A percentile compares a stretch with the other conserved stretches of the same genome.
Evolutionary conservation across 2,329 filamentous ascomycete genomes (phyloP).

Genomic region (Fusarium tupiense): DNA sequence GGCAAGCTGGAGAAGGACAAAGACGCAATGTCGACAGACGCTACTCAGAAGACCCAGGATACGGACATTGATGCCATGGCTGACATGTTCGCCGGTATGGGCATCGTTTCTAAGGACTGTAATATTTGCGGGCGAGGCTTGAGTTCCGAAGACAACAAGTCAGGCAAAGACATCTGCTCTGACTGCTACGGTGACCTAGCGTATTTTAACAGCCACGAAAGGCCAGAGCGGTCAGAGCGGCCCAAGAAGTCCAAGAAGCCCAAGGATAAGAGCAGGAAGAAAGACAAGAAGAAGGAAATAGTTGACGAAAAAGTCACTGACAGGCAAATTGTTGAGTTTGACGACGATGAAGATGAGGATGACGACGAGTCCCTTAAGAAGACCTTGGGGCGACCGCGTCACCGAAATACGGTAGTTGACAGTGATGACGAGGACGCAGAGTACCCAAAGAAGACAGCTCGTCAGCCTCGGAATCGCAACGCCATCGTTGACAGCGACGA

Average conservation of each 20-base stretch:
- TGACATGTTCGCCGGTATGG: conserved; percentile 86
- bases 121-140: conserved; percentile 83
- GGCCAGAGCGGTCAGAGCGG: conserved; percentile 54
- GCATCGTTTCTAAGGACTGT: conserved; percentile 79
- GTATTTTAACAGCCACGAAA: conserved; percentile 64
- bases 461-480: conserved; percentile 61
- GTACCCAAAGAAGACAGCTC: conserved; percentile 34
- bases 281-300: conserved; percentile 22
- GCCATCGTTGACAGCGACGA: conserved; percentile 74
- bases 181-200: conserved; percentile 81
- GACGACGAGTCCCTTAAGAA: conserved; percentile 33
- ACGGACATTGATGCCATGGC: conserved; percentile 84
- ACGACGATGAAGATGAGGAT: conserved; percentile 39
- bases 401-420: conserved; percentile 25
- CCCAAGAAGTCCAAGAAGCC: conserved; percentile 33
- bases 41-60: conserved; percentile 62
- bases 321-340: conserved; percentile 22
- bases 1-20: conserved; percentile 87
- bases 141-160: conserved; percentile 56
- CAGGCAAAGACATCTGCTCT: conserved; percentile 66
- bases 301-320: conserved; percentile 30
- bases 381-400: conserved; percentile 19
- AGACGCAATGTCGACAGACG: conserved; percentile 78
- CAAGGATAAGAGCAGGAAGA: conserved; percentile 32
- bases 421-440: conserved; percentile 34